These are phyloP conservation scores for Borealophlyctis nickersoniae DNA, from an alignment of 192 early-diverging fungal genomes.

Conservation along the genomic window DNA sequence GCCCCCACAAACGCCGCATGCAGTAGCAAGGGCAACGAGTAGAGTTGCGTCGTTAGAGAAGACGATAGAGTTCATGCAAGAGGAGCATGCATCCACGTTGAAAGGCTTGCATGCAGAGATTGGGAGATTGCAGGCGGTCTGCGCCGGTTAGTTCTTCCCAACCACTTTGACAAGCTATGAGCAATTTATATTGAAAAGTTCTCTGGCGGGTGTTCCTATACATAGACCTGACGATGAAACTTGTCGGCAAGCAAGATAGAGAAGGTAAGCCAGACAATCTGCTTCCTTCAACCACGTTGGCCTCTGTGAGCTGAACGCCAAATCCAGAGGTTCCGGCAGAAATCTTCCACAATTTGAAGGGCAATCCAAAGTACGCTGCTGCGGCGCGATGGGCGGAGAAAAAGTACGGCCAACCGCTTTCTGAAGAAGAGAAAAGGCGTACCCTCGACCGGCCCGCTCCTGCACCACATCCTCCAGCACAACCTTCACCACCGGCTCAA, in stretches of 20 bases:
- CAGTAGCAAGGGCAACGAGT: neutral
- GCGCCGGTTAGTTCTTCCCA: slow-evolving; percentile 38
- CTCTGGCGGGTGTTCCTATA: slow-evolving; percentile 12
- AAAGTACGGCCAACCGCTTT: slow-evolving; percentile 3
- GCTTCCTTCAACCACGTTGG: too few relatives aligned
- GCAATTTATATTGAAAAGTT: slow-evolving; percentile 18
- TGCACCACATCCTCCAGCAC: too few relatives aligned
- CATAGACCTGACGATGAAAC: neutral
- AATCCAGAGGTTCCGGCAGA: too few relatives aligned
- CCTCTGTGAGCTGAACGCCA: too few relatives aligned
- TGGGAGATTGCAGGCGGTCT: slow-evolving; percentile 32
- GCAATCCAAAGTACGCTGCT: too few relatives aligned
- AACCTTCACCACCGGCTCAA: too few relatives aligned
- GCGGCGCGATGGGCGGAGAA: too few relatives aligned
- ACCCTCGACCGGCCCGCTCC: too few relatives aligned
- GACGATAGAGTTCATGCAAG: slow-evolving; percentile 44
- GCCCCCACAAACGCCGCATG: neutral
- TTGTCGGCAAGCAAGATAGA: neutral
- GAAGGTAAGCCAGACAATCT: neutral
- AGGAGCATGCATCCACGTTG: slow-evolving; percentile 35
- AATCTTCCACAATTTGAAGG: too few relatives aligned
- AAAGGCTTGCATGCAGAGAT: slow-evolving; percentile 48
- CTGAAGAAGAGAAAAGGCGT: neutral
- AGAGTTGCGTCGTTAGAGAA: slow-evolving; percentile 41
- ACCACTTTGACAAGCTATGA: neutral